Conservation (phyloP, 2,329 filamentous ascomycete species). For the Diaporthe batatas region DNA sequence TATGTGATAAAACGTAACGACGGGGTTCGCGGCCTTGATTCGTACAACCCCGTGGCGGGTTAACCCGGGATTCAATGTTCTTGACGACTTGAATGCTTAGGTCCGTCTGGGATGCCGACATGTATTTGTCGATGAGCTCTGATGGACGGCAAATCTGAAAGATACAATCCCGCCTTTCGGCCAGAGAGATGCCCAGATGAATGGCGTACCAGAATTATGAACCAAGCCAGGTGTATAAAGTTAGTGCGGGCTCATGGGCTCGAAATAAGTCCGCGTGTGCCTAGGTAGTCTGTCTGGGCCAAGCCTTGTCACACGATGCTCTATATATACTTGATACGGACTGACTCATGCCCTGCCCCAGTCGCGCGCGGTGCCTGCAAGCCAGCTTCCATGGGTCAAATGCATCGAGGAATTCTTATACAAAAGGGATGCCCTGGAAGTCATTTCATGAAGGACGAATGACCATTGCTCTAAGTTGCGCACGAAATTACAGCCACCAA, state of each 20-base stretch:
- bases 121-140: too few species aligned
- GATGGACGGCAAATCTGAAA: too few species aligned
- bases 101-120: too few species aligned
- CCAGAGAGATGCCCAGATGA: too few species aligned
- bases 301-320: slow-evolving; percentile 4
- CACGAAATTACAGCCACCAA: too few species aligned
- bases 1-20: too few species aligned
- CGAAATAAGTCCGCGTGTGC: not conserved
- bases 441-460: not conserved
- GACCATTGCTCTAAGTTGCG: not conserved
- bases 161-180: too few species aligned
- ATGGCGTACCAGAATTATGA: not conserved
- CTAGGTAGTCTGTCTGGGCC: not conserved
- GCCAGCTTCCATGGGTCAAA: not conserved
- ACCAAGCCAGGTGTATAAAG: not conserved
- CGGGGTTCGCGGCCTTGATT: too few species aligned
- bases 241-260: not conserved
- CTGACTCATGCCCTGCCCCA: slow-evolving; percentile 20
- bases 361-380: not conserved
- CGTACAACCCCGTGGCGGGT: too few species aligned
- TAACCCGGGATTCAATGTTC: too few species aligned
- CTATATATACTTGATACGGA: slow-evolving; percentile 27
- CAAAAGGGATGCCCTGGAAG: not conserved
- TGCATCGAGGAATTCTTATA: not conserved
- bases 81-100: too few species aligned